Conservation (phyloP, 176 grass and related monocot genomes). For the Otatea glauca region DNA sequence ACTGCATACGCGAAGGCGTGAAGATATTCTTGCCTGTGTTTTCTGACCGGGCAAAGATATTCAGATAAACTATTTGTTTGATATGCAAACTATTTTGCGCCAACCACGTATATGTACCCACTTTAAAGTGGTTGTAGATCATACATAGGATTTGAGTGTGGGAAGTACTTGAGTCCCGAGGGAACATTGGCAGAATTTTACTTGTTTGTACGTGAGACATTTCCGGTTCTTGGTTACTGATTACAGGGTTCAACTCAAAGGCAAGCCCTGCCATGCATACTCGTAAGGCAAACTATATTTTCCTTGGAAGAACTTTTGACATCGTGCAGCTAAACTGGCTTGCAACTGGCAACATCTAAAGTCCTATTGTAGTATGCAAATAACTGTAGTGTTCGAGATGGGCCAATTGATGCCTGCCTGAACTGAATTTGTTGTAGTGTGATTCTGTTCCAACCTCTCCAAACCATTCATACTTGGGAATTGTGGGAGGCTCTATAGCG, state of each 20-base stretch:
- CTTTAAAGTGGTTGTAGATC: background rate
- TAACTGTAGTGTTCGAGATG: too few species aligned
- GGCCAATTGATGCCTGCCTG: background rate
- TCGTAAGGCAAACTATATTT: background rate
- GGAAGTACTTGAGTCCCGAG: background rate
- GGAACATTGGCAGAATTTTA: too few species aligned
- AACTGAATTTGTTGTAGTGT: too few species aligned
- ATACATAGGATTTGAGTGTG: background rate
- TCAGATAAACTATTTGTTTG: background rate
- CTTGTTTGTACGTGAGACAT: background rate
- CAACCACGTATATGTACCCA: background rate
- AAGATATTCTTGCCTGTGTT: slow-evolving; percentile 3
- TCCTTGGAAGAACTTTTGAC: background rate
- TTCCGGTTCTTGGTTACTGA: background rate
- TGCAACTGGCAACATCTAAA: background rate
- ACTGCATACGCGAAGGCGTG: background rate
- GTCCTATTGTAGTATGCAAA: background rate
- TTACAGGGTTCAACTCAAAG: background rate
- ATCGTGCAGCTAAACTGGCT: background rate
- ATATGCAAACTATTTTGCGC: background rate
- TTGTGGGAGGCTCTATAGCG: background rate
- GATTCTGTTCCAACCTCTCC: background rate
- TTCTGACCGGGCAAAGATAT: background rate
- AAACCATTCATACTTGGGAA: background rate
- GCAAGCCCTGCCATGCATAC: background rate